Base-by-base conservation (phyloP, 1,139 yeast genomes). In the Zygoascus meyerae region DNA sequence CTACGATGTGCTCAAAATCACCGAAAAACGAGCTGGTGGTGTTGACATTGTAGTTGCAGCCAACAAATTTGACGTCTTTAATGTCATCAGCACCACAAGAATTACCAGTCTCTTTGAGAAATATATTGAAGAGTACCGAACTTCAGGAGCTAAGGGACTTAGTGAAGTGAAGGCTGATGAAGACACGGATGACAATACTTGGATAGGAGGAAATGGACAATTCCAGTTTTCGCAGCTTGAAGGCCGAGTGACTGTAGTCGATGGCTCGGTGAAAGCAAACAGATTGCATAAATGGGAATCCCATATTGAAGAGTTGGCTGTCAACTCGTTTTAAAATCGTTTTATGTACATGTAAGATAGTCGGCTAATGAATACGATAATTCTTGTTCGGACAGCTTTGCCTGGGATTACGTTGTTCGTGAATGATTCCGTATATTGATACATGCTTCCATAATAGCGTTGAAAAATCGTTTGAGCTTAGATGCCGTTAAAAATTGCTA, bases 1-100 rank as follows among this genome's bases (percentile, higher is more conserved):
- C 38, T 64, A 57, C 49, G 50, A 53, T 28, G 50, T 68, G 16
- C 59, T 69, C 33, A 55, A 58, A 31, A 45, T 50, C 14, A 56
- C 69, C 7, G 71, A 69, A 48, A 47, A 49, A 38, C 54, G 60
- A 9, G 49, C 55, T 17, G 63, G 62, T 12, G 94, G 94, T 2
- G 73, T 83, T 14, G 92, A 85, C 61, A 70, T 83, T 45, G 68
- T 86, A 48, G 69, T 90, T 55, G 94, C 90, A 28, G 79, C 90
- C 50, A 92, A 90, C 68, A 89, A 89, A 62, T 75, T 75, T 40
- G 97, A 92, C 59, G 75, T 82, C 43, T 92, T 92, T 68, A 86
- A 86, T 55, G 78, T 95, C 14, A 76, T 86, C 53, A 92, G 94
- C 15, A 72, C 81, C 7, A 61, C 66, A 46, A 80, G 83, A 58